phyloP scores from a whole-genome alignment of 805 yeast species.

The Starmera quercuum region DNA sequence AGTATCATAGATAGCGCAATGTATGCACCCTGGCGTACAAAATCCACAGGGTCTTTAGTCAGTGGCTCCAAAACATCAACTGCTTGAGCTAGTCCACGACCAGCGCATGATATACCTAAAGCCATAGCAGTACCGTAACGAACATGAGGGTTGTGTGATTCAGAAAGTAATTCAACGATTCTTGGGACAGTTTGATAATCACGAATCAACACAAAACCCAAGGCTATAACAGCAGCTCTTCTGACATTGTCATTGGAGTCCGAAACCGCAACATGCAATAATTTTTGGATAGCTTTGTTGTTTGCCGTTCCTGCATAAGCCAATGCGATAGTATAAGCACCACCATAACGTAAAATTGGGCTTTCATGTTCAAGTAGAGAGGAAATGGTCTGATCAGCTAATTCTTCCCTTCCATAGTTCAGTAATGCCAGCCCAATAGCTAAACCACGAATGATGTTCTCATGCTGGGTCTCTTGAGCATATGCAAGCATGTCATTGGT shows the following conservation, averaged over 20 bases:
- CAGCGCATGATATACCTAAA: constrained; percentile 94
- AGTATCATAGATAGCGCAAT: constrained; percentile 88
- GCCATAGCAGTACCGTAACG: constrained; percentile 98
- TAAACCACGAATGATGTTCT: constrained; percentile 88
- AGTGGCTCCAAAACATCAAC: constrained; percentile 88
- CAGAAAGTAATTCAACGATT: constrained; percentile 85
- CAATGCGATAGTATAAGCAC: constrained; percentile 86
- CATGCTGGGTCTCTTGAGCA: constrained; percentile 94
- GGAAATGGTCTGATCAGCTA: constrained; percentile 64
- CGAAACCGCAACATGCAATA: constrained; percentile 90
- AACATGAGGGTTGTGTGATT: constrained; percentile 95
- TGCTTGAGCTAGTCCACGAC: constrained; percentile 82
- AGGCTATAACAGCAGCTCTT: constrained; percentile 87
- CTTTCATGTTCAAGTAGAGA: constrained; percentile 67
- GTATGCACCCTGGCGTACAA: constrained; percentile 96
- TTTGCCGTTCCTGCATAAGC: constrained; percentile 97
- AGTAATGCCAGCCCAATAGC: constrained; percentile 84
- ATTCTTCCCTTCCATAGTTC: constrained; percentile 78
- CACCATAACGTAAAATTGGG: constrained; percentile 88
- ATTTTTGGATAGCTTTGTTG: constrained; percentile 75
- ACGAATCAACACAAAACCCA: constrained; percentile 86
- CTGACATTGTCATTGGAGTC: constrained; percentile 96
- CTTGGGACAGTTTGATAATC: constrained; percentile 92
- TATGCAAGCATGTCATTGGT: constrained; percentile 77
- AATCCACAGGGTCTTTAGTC: constrained; percentile 90